phyloP scores from a whole-genome alignment of 768 basidiomycete species.

The Russula compacta region DNA sequence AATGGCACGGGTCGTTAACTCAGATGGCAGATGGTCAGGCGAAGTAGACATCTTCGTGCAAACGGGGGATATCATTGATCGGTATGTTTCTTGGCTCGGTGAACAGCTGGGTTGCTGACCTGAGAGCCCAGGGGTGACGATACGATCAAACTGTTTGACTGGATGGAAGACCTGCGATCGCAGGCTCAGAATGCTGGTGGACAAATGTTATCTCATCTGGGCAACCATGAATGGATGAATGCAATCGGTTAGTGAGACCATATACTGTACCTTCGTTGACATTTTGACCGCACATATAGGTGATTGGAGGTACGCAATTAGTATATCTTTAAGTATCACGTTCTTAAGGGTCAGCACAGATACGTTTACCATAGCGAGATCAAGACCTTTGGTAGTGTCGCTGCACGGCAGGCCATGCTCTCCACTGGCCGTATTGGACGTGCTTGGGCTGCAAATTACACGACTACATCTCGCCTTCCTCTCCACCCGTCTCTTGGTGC shows the following conservation, averaged over 20 bases:
- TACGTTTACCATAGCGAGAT: constrained; percentile 82
- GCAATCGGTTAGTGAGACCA: constrained; percentile 46
- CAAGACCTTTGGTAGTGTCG: constrained; percentile 66
- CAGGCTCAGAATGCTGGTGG: constrained; percentile 68
- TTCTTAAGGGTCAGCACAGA: constrained; percentile 31
- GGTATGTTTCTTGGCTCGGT: constrained; percentile 38
- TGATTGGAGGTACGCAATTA: constrained; percentile 65
- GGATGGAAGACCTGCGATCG: constrained; percentile 75
- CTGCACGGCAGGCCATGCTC: constrained; percentile 63
- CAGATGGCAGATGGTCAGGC: constrained; percentile 70
- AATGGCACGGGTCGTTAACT: constrained; percentile 71
- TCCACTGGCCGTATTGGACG: constrained; percentile 69
- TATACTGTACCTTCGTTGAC: constrained; percentile 4
- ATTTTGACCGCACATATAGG: constrained; percentile 33
- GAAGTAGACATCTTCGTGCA: constrained; percentile 83
- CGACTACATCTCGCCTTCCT: constrained; percentile 71
- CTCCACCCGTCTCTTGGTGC: constrained; percentile 61
- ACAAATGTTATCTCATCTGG: constrained; percentile 65
- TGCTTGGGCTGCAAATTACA: constrained; percentile 82
- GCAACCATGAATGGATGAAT: constrained; percentile 98
- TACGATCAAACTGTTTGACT: constrained; percentile 73
- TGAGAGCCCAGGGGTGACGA: constrained; percentile 64
- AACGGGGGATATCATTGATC: constrained; percentile 92
- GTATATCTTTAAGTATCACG: background rate
- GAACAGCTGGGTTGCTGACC: background rate